Conservation (phyloP, 805 yeast genomes). For the Saccharomycopsis fibuligera region DNA sequence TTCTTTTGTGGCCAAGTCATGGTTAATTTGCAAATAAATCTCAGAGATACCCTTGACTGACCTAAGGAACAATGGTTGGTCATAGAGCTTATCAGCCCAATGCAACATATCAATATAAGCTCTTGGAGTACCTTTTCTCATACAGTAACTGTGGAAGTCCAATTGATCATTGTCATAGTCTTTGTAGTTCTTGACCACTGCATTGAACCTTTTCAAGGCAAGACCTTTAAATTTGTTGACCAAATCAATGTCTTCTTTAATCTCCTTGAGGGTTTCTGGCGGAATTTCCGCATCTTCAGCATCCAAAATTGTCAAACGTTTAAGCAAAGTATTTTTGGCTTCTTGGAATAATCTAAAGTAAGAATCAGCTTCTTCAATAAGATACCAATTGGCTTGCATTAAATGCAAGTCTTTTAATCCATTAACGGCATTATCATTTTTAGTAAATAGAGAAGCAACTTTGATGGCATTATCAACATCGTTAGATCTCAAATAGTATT, state of each 20-base stretch:
- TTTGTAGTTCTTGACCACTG: slow-evolving; percentile 60
- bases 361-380: slow-evolving; percentile 79
- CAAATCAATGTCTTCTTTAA: slow-evolving; percentile 37
- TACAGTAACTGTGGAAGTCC: slow-evolving; percentile 90
- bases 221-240: slow-evolving; percentile 52
- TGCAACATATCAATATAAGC: slow-evolving; percentile 67
- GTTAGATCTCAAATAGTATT: slow-evolving; percentile 75
- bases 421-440: slow-evolving; percentile 71
- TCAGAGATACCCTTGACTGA: slow-evolving; percentile 59
- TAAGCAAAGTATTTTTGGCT: slow-evolving; percentile 23
- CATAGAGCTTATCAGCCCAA: slow-evolving; percentile 77
- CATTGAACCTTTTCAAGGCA: slow-evolving; percentile 70
- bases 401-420: slow-evolving; percentile 82
- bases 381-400: slow-evolving; percentile 90
- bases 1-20: slow-evolving; percentile 5
- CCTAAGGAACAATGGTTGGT: slow-evolving; percentile 66
- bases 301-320: slow-evolving; percentile 1
- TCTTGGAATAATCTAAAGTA: slow-evolving; percentile 53
- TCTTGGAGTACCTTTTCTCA: slow-evolving; percentile 85
- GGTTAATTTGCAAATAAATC: slow-evolving; percentile 40
- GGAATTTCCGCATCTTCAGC: slow-evolving; percentile 22
- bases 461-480: slow-evolving; percentile 67
- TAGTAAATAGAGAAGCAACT: slow-evolving; percentile 73
- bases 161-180: slow-evolving; percentile 78
- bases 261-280: slow-evolving; percentile 28